These are phyloP conservation scores for Wickerhamomyces sp. DNA, from an alignment of 1,139 yeast genomes.

Conservation along the genomic window DNA sequence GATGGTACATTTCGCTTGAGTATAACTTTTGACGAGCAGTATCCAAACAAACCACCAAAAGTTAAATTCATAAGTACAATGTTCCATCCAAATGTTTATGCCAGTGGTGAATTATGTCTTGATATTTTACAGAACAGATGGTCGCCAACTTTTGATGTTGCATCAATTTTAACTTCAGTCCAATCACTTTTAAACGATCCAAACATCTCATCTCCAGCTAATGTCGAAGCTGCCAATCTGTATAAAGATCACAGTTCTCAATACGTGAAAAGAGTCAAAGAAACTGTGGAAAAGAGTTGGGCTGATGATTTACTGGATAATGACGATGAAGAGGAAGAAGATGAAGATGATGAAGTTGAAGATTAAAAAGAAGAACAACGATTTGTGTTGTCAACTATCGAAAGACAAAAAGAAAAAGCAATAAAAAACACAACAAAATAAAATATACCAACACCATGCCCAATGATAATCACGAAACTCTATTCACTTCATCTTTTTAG, in stretches of 20 bases:
- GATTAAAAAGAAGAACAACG: conserved; percentile 13
- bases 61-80: conserved; percentile 89
- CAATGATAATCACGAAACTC: too few relatives aligned
- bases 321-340: conserved; percentile 64
- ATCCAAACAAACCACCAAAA: conserved; percentile 94
- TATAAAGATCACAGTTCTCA: conserved; percentile 94
- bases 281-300: conserved; percentile 92
- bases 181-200: conserved; percentile 92
- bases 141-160: conserved; percentile 98
- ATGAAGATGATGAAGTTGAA: conserved; percentile 34
- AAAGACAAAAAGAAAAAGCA: too few relatives aligned
- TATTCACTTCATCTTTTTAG: too few relatives aligned
- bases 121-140: conserved; percentile 95
- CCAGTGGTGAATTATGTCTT: conserved; percentile 90
- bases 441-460: too few relatives aligned
- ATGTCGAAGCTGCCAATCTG: conserved; percentile 94
- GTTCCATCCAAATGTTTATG: conserved; percentile 98
- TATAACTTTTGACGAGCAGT: conserved; percentile 91
- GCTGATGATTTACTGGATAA: conserved; percentile 67
- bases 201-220: conserved; percentile 94
- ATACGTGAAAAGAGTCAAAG: conserved; percentile 85
- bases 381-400: too few relatives aligned
- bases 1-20: conserved; percentile 92
- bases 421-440: neutral
- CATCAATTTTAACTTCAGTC: conserved; percentile 85